phyloP scores from a whole-genome alignment of 2,329 filamentous ascomycete genomes.

The Fusarium mangiferae region DNA sequence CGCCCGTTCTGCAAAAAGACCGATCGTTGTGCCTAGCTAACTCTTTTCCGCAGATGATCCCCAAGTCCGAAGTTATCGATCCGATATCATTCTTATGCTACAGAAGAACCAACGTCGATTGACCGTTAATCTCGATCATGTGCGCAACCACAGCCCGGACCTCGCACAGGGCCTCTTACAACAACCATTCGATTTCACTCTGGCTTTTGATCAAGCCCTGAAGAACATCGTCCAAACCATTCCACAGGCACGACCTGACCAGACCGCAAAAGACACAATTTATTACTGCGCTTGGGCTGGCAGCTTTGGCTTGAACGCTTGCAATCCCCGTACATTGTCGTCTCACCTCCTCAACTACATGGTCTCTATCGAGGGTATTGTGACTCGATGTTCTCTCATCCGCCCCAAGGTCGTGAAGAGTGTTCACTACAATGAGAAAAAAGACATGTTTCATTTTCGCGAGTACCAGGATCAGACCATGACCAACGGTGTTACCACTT shows the following conservation, averaged over 20 bases:
- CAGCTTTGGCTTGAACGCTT: constrained; percentile 93
- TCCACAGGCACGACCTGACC: constrained; percentile 77
- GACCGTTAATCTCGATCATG: constrained; percentile 86
- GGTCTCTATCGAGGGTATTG: constrained; percentile 97
- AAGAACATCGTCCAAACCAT: constrained; percentile 88
- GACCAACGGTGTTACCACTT: constrained; percentile 88
- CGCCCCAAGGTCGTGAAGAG: constrained; percentile 98
- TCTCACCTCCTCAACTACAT: constrained; percentile 93
- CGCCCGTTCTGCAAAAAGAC: not conserved
- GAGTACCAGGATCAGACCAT: constrained; percentile 98
- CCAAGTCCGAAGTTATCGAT: constrained; percentile 78
- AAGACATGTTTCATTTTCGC: constrained; percentile 85
- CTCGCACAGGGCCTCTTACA: constrained; percentile 82
- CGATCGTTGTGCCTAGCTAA: constrained; percentile 14
- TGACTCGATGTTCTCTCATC: constrained; percentile 94
- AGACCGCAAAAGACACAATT: constrained; percentile 79
- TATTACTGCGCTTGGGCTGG: constrained; percentile 99
- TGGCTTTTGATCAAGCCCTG: constrained; percentile 90
- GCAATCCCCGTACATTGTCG: constrained; percentile 92
- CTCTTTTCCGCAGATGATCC: constrained; percentile 56
- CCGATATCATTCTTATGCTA: constrained; percentile 85
- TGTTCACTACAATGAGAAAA: constrained; percentile 92
- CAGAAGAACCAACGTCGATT: constrained; percentile 73
- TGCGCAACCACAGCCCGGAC: constrained; percentile 85
- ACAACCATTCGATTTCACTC: constrained; percentile 86